These are phyloP conservation scores for Skeletonema costatum DNA, from an alignment of 108 stramenopile species.

Conservation along the genomic window DNA sequence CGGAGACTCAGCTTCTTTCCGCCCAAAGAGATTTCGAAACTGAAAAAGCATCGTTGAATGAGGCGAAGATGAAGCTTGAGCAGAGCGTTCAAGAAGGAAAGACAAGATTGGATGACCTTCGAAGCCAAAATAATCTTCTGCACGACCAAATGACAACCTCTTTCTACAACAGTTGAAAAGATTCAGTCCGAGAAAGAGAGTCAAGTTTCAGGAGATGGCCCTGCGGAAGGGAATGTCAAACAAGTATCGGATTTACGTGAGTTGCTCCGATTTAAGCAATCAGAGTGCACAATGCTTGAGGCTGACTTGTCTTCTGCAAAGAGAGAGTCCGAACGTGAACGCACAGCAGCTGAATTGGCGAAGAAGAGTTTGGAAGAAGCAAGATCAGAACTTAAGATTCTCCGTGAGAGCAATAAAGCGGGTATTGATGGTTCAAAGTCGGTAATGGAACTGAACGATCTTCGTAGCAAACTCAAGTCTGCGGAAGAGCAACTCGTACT, in stretches of 20 bases:
- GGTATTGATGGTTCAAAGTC: constrained; percentile 15
- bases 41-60: constrained; percentile 46
- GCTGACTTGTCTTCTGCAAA: constrained; percentile 75
- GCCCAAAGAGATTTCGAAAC: constrained; percentile 57
- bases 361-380: constrained; percentile 82
- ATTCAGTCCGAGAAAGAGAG: constrained; percentile 46
- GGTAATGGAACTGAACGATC: constrained; percentile 15
- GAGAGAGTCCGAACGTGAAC: constrained; percentile 76
- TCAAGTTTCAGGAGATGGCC: constrained; percentile 21
- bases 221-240: constrained; percentile 37
- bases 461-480: constrained; percentile 51
- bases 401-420: constrained; percentile 28
- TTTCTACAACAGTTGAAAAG: constrained; percentile 65
- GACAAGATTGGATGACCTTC: constrained; percentile 56
- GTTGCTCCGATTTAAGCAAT: constrained; percentile 76
- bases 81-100: constrained; percentile 53
- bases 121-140: constrained; percentile 74
- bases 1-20: constrained; percentile 51
- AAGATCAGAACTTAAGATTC: constrained; percentile 68
- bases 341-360: constrained; percentile 65
- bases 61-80: constrained; percentile 59
- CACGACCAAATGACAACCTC: constrained; percentile 77
- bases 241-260: constrained; percentile 75
- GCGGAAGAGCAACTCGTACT: constrained; percentile 72
- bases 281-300: constrained; percentile 79